phyloP scores from a whole-genome alignment of 169 alveolate species.

The Cyclospora cayetanensis region DNA sequence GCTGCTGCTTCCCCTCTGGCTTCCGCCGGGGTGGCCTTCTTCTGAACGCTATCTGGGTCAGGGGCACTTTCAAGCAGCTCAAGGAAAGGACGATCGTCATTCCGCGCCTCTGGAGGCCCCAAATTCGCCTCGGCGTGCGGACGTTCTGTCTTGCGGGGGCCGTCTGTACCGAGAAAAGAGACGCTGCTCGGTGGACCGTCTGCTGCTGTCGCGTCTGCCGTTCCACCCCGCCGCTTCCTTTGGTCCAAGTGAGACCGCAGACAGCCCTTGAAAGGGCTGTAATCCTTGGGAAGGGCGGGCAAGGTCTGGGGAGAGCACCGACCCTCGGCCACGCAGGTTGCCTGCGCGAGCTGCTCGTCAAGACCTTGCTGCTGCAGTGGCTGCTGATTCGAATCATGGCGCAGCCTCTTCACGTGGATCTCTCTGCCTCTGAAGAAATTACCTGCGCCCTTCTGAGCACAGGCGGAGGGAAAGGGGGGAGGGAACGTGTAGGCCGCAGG shows the following conservation, averaged over 20 bases:
- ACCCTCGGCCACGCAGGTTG: too few species aligned
- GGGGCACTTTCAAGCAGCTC: too few species aligned
- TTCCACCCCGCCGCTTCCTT: neutral
- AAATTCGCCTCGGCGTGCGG: too few species aligned
- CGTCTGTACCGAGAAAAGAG: too few species aligned
- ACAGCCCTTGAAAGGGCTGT: neutral
- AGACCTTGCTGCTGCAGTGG: neutral
- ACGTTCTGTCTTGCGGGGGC: too few species aligned
- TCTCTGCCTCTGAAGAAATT: too few species aligned
- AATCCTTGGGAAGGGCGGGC: neutral
- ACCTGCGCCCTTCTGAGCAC: neutral
- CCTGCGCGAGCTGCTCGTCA: neutral
- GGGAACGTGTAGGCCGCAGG: neutral
- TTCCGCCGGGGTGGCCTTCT: too few species aligned
- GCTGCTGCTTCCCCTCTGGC: neutral
- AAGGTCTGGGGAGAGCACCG: neutral
- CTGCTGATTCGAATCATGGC: neutral
- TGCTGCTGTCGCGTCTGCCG: slow-evolving; percentile 1
- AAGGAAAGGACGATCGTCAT: too few species aligned
- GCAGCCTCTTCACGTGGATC: neutral
- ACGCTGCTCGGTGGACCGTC: too few species aligned
- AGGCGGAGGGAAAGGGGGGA: neutral
- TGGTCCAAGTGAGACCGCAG: neutral
- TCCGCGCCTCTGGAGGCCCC: too few species aligned
- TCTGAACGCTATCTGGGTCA: too few species aligned